These are phyloP conservation scores for Eremochloa ophiuroides DNA, from an alignment of 176 grass and related monocot species.

Conservation along the genomic window DNA sequence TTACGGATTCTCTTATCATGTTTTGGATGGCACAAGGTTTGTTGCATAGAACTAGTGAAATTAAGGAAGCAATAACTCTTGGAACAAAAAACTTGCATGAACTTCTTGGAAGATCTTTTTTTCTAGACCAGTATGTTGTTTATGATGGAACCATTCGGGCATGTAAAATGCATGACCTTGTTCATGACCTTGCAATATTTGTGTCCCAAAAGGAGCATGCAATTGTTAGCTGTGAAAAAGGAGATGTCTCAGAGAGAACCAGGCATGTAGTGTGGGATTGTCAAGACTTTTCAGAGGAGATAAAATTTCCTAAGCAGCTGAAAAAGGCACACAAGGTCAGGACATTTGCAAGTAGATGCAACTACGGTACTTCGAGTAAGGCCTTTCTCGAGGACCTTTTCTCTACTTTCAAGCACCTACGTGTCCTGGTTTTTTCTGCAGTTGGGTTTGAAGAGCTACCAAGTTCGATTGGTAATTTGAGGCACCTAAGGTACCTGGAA, in stretches of 20 bases:
- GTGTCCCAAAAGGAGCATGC: not conserved
- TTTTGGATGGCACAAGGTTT: not conserved
- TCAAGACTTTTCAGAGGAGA: not conserved
- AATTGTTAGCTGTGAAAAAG: not conserved
- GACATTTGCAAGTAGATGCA: constrained; percentile 8
- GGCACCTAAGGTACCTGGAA: not conserved
- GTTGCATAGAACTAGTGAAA: not conserved
- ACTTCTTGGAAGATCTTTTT: constrained; percentile 15
- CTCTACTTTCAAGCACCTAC: not conserved
- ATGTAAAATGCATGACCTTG: not conserved
- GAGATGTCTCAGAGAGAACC: not conserved
- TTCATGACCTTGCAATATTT: not conserved
- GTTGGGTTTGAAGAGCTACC: constrained; percentile 4
- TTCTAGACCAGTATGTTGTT: not conserved
- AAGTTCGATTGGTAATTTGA: too few species aligned
- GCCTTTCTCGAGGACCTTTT: constrained; percentile 2
- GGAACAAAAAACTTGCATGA: not conserved
- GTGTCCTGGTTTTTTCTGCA: not conserved
- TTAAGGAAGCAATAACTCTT: not conserved
- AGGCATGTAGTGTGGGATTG: not conserved
- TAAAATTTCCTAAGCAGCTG: not conserved
- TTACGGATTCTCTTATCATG: not conserved
- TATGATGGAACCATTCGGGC: not conserved
- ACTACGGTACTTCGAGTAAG: not conserved
- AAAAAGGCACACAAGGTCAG: not conserved